Conservation (phyloP, 345 rosid genomes). For the Hibiscus mutabilis region DNA sequence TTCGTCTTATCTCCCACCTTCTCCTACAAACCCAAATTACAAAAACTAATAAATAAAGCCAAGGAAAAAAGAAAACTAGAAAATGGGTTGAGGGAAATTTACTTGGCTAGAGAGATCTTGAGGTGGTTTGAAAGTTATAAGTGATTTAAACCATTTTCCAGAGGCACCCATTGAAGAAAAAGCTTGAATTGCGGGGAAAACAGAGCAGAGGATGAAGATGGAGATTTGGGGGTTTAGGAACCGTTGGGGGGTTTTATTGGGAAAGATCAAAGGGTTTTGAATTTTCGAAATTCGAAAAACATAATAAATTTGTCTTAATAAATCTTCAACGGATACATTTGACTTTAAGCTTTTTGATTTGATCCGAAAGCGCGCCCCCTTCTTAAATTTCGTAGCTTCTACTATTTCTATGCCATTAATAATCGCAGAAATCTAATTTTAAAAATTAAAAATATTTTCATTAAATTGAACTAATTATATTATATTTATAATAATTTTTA, state of each 20-base stretch:
- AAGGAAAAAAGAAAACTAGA: not conserved
- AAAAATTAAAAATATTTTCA: no score
- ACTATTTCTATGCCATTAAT: not conserved
- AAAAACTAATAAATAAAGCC: not conserved
- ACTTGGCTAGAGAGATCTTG: conserved; percentile 34
- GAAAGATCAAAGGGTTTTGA: conserved; percentile 12
- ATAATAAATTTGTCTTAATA: not conserved
- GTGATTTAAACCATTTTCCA: conserved; percentile 71
- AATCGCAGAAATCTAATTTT: not conserved
- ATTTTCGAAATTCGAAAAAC: conserved; percentile 45
- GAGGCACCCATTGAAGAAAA: conserved; percentile 50
- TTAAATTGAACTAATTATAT: no score
- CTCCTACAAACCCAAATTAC: conserved; percentile 26
- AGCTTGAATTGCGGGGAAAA: conserved; percentile 14
- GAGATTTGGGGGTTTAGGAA: conserved; percentile 2
- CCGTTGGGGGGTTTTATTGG: not conserved
- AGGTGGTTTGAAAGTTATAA: conserved; percentile 39
- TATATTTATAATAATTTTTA: no score
- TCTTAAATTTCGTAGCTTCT: not conserved
- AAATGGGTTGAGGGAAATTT: conserved; percentile 2
- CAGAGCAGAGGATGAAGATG: conserved; percentile 2
- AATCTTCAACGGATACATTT: conserved; percentile 23
- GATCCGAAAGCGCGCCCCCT: not conserved
- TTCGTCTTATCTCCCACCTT: conserved; percentile 42
- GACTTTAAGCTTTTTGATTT: conserved; percentile 9